These are phyloP conservation scores for Colletotrichum orbiculare DNA, from an alignment of 2,329 filamentous ascomycete genomes.

Conservation along the genomic window DNA sequence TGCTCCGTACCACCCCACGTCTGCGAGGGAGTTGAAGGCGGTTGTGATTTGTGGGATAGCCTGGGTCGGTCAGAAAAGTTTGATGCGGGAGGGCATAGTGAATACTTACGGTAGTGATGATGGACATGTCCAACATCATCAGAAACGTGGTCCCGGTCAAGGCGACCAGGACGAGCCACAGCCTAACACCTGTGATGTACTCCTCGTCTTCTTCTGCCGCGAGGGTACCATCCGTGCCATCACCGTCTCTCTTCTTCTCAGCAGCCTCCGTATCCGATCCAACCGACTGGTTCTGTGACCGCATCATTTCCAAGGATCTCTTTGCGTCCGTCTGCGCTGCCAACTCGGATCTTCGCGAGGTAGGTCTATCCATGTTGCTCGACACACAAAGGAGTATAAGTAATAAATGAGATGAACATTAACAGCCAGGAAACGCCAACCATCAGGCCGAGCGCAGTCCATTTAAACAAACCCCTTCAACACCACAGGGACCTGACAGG, in stretches of 20 bases:
- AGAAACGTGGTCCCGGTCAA: slow-evolving; percentile 58
- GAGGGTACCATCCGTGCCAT: too few species aligned
- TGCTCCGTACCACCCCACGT: slow-evolving; percentile 68
- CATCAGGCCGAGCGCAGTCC: too few species aligned
- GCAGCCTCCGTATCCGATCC: background rate
- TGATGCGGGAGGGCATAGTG: background rate
- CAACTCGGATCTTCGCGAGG: too few species aligned
- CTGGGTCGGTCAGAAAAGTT: slow-evolving; percentile 39
- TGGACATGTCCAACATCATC: slow-evolving; percentile 63
- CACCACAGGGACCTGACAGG: too few species aligned
- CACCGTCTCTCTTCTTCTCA: background rate
- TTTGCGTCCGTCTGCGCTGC: too few species aligned
- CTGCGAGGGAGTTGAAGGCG: slow-evolving; percentile 59
- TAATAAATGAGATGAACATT: too few species aligned
- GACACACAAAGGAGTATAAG: too few species aligned
- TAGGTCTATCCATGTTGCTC: too few species aligned
- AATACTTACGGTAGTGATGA: slow-evolving; percentile 59
- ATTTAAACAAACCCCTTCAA: too few species aligned
- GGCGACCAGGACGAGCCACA: slow-evolving; percentile 48
- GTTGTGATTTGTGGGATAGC: slow-evolving; percentile 62
- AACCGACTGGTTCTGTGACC: too few species aligned
- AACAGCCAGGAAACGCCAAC: too few species aligned
- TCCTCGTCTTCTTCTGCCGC: slow-evolving; percentile 9
- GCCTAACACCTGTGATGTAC: slow-evolving; percentile 46
- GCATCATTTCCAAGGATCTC: too few species aligned